These are phyloP conservation scores for Ustilago loliicola DNA, from an alignment of 1,284 basidiomycete species.

Conservation along the genomic window DNA sequence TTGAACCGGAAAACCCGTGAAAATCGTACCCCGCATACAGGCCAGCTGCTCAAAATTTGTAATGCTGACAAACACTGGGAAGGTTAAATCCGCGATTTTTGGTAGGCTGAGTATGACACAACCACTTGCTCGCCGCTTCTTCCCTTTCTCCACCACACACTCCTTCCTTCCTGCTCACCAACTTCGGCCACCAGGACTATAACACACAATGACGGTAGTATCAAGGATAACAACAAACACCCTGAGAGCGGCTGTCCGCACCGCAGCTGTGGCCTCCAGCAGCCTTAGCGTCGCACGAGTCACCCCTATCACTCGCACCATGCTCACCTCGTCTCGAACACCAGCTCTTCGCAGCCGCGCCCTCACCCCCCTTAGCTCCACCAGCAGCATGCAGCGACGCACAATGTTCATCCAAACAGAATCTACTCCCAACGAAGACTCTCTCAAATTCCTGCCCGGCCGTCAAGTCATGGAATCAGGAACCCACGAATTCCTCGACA, in stretches of 20 bases:
- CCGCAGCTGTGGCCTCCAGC: conserved; percentile 8
- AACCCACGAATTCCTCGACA: conserved; percentile 91
- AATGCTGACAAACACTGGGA: conserved; percentile 30
- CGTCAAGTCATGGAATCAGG: conserved; percentile 86
- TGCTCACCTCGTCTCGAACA: conserved; percentile 21
- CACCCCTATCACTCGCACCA: conserved; percentile 14
- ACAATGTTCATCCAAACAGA: conserved; percentile 77
- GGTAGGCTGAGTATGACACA: conserved; percentile 21
- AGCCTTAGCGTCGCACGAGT: conserved; percentile 14
- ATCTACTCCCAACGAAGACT: conserved; percentile 95
- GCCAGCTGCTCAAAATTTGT: neutral
- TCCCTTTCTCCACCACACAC: neutral
- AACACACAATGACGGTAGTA: conserved; percentile 23
- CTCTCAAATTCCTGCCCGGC: conserved; percentile 97
- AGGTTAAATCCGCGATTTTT: conserved; percentile 11
- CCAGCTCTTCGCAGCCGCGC: conserved; percentile 5
- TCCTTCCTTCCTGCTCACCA: neutral
- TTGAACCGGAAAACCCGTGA: conserved; percentile 52
- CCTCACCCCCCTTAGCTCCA: neutral
- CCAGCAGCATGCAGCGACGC: conserved; percentile 40
- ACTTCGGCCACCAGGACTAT: conserved; percentile 3
- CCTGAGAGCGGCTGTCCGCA: conserved; percentile 24
- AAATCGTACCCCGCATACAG: conserved; percentile 19
- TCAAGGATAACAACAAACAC: conserved; percentile 22
- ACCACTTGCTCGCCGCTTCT: conserved; percentile 22